These are phyloP conservation scores for Euphorbia tirucalli DNA, from an alignment of 345 rosid genomes.

Conservation along the genomic window DNA sequence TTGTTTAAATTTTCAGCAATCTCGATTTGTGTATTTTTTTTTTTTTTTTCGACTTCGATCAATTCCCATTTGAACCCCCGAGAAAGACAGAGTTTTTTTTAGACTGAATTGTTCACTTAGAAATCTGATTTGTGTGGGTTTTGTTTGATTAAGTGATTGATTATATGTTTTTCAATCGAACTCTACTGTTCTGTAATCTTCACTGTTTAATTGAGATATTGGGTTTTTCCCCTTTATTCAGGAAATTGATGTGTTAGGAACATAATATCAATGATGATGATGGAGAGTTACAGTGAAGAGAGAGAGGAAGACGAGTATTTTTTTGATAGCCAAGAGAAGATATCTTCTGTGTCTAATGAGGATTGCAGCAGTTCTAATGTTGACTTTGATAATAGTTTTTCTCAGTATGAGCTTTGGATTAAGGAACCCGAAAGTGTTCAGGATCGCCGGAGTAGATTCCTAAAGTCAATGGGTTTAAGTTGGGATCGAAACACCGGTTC, in stretches of 20 bases:
- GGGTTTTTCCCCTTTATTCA: constrained; percentile 14
- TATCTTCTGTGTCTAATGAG: constrained; percentile 48
- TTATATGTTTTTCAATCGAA: neutral
- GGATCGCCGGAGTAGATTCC: constrained; percentile 46
- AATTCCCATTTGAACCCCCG: too few species aligned
- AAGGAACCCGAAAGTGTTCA: constrained; percentile 47
- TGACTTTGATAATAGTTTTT: constrained; percentile 19
- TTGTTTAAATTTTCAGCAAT: constrained; percentile 2
- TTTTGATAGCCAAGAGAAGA: constrained; percentile 63
- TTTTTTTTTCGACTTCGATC: too few species aligned
- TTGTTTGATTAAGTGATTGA: constrained; percentile 6
- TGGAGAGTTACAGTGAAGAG: constrained; percentile 38
- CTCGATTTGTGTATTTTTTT: neutral
- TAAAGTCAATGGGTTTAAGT: constrained; percentile 35
- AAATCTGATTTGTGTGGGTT: constrained; percentile 19
- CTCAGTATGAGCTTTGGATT: constrained; percentile 48
- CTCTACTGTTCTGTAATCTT: constrained; percentile 3
- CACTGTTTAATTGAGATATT: too few species aligned
- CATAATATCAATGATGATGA: constrained; percentile 4
- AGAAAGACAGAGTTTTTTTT: too few species aligned
- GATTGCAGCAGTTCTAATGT: constrained; percentile 29
- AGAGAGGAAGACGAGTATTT: constrained; percentile 47
- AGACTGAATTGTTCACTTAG: constrained; percentile 3
- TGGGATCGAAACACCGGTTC: constrained; percentile 24
- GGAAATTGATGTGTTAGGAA: constrained; percentile 29